Conservation (phyloP, 1,284 basidiomycete species). For the Bondarzewia mesenterica region DNA sequence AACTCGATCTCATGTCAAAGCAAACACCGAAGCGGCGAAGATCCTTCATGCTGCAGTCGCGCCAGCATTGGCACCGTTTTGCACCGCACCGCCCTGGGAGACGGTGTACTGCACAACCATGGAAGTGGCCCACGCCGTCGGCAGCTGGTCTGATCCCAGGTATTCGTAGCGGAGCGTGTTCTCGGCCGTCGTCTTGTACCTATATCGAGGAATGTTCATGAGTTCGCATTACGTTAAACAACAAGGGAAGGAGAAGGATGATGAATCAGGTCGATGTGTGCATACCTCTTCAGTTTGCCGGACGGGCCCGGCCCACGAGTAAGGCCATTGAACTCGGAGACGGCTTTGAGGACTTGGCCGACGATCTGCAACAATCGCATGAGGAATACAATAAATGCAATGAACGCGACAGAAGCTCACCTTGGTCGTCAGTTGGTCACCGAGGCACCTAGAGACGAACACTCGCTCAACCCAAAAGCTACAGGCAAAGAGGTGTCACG, state of each 20-base stretch:
- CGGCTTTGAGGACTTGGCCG: conserved; percentile 36
- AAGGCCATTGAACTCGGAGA: conserved; percentile 42
- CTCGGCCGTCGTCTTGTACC: conserved; percentile 20
- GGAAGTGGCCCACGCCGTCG: conserved; percentile 43
- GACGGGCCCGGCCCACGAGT: conserved; percentile 44
- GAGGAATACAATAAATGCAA: background rate
- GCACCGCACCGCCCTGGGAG: background rate
- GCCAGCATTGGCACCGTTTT: background rate
- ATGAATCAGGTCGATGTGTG: background rate
- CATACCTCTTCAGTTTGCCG: conserved; percentile 41
- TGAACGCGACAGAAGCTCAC: conserved; percentile 18
- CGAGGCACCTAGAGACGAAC: conserved; percentile 35
- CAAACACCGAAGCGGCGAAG: no score
- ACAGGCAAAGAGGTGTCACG: background rate
- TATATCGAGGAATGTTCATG: background rate
- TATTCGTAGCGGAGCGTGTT: conserved; percentile 33
- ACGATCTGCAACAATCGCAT: conserved; percentile 26
- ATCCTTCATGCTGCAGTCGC: no score
- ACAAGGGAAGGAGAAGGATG: no score
- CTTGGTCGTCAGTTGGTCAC: conserved; percentile 47
- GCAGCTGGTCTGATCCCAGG: conserved; percentile 32
- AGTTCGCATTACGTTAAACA: no score
- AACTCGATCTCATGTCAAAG: no score
- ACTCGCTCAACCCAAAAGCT: background rate
- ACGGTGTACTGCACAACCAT: conserved; percentile 28